These are phyloP conservation scores for Penicillium subrubescens DNA, from an alignment of 495 filamentous ascomycete species.

Conservation along the genomic window DNA sequence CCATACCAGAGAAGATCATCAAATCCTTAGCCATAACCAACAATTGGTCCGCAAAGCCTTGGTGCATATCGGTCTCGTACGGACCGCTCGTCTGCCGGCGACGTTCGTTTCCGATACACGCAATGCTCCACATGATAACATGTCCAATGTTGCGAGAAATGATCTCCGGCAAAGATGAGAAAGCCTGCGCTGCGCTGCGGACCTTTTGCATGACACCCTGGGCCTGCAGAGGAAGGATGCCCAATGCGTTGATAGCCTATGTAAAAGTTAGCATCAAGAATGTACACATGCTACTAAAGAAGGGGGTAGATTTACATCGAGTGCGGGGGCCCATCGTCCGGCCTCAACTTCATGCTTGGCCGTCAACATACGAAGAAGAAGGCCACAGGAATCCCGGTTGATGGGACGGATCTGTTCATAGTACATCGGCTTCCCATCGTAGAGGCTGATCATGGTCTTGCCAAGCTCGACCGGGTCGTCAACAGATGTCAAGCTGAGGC, in stretches of 20 bases:
- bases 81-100: slow-evolving; percentile 62
- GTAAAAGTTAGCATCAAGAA: slow-evolving; percentile 4
- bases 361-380: slow-evolving; percentile 75
- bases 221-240: slow-evolving; percentile 75
- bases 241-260: slow-evolving; percentile 71
- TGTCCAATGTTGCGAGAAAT: slow-evolving; percentile 85
- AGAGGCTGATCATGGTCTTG: slow-evolving; percentile 76
- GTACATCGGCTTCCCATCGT: slow-evolving; percentile 74
- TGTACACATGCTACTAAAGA: slow-evolving; percentile 3
- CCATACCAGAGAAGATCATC: slow-evolving; percentile 91
- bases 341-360: slow-evolving; percentile 72
- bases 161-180: slow-evolving; percentile 70
- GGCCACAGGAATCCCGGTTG: slow-evolving; percentile 69
- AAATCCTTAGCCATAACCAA: slow-evolving; percentile 80
- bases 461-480: slow-evolving; percentile 84
- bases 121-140: slow-evolving; percentile 89
- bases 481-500: slow-evolving; percentile 79
- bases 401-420: slow-evolving; percentile 63
- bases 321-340: slow-evolving; percentile 71
- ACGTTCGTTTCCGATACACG: slow-evolving; percentile 75
- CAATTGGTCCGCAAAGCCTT: slow-evolving; percentile 67
- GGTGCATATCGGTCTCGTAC: slow-evolving; percentile 74
- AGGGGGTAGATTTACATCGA: slow-evolving; percentile 71
- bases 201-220: slow-evolving; percentile 70
- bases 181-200: slow-evolving; percentile 73